Base-by-base conservation (phyloP, 306 rosid species). In the Pterocarpus santalinus region DNA sequence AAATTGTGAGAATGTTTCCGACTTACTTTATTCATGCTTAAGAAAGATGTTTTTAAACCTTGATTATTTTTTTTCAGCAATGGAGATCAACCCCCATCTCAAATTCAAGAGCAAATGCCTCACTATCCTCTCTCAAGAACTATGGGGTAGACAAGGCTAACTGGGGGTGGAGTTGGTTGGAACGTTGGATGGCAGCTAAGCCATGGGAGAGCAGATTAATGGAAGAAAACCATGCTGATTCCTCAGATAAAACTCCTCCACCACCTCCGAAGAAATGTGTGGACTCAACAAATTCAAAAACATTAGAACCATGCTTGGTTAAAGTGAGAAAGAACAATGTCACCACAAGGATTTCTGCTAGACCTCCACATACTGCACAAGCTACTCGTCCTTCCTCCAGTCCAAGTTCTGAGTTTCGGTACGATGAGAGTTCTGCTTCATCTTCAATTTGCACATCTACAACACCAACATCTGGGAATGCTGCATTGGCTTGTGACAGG, bases 131-230 rank as follows among this genome's bases (percentile, higher is more conserved):
- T 63, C 88, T 90, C 64, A 89, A 85, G 81, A 88, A 85, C 69
- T 75, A 83, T 2, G 91, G 90, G 75, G 68, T 83, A 2, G 91
- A 89, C 86, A 93, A 88, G 85, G 86, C 85, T 46, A 93, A 87
- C 63, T 80, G 90, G 88, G 99, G 99, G 53, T 96, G 99, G 99
- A 96, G 91, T 72, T 96, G 99, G 99, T 85, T 96, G 83, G 99
- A 96, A 82, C 91, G 99, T 11, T 96, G 99, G 99, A 96, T 96
- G 99, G 94, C 98, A 33, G 98, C 98, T 3, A 96, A 93, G 85
- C 99, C 99, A 2, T 96, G 99, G 99, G 99, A 96, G 84, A 89
- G 88, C 49, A 90, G 98, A 79, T 84, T 96, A 70, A 96, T 93
- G 96, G 98, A 93, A 83, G 88, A 93, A 70, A 85, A 92, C n/a